phyloP scores from a whole-genome alignment of 106 monocot genomes.

The Posidonia australis region DNA sequence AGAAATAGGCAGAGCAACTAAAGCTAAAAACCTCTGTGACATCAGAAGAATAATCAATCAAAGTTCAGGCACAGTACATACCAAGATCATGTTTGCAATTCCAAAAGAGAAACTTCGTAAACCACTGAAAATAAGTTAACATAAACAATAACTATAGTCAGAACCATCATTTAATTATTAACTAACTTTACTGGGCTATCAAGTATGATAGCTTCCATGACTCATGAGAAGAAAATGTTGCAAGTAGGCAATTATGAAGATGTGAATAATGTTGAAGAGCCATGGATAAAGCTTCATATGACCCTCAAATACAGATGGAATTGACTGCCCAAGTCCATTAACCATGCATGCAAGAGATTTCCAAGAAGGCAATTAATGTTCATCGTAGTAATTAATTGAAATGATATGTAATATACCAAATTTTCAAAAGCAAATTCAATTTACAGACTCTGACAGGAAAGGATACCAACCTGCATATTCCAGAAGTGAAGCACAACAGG shows the following conservation, averaged over 20 bases:
- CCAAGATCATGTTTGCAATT: conserved; percentile 91
- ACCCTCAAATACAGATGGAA: neutral
- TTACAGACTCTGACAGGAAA: neutral
- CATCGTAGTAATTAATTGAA: no score
- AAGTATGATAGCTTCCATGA: neutral
- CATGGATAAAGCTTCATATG: neutral
- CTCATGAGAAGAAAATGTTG: neutral
- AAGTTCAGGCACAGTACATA: conserved; percentile 19
- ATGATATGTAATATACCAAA: no score
- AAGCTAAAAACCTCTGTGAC: neutral
- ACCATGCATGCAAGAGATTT: no score
- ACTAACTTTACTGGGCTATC: neutral
- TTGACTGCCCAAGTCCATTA: no score
- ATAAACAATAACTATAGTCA: neutral
- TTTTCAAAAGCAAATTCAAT: no score
- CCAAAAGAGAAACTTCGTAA: conserved; percentile 79
- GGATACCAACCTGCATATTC: conserved; percentile 70
- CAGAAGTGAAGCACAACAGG: conserved; percentile 70
- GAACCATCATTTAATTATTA: neutral
- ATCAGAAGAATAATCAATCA: neutral
- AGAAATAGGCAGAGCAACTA: neutral
- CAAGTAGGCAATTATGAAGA: neutral
- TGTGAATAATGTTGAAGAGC: neutral
- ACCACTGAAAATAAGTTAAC: conserved; percentile 45
- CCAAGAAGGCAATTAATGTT: no score